phyloP scores from a whole-genome alignment of 1,139 yeast species.

The Candida pseudocylindracea region DNA sequence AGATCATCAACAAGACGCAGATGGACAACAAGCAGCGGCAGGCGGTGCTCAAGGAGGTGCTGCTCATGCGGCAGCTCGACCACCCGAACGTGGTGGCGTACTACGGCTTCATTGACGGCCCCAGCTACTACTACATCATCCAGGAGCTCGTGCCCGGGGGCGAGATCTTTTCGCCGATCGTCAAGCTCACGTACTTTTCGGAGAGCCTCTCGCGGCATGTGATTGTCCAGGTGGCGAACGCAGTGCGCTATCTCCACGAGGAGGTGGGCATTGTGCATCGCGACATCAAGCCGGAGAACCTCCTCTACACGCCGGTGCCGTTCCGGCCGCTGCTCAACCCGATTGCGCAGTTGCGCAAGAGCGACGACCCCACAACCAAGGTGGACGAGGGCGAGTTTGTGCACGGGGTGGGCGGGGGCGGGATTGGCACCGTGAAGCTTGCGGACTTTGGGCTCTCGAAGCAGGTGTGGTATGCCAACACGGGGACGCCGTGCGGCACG shows the following conservation, averaged over 20 bases:
- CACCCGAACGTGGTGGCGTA: slow-evolving; percentile 27
- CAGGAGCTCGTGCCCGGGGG: slow-evolving; percentile 52
- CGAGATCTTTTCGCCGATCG: slow-evolving; percentile 35
- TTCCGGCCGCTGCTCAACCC: slow-evolving; percentile 18
- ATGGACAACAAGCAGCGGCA: slow-evolving; percentile 31
- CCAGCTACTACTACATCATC: slow-evolving; percentile 34
- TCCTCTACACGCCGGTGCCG: slow-evolving; percentile 40
- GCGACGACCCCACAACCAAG: slow-evolving; percentile 24
- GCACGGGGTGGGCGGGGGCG: slow-evolving; percentile 26
- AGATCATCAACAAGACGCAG: slow-evolving; percentile 28
- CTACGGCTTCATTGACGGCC: slow-evolving; percentile 24
- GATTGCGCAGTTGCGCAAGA: slow-evolving; percentile 14
- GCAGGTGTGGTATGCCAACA: slow-evolving; percentile 33
- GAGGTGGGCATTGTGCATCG: slow-evolving; percentile 35
- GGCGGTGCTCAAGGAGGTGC: slow-evolving; percentile 32
- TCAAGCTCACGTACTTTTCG: slow-evolving; percentile 29
- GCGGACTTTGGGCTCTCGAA: slow-evolving; percentile 40
- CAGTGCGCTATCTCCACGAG: slow-evolving; percentile 27
- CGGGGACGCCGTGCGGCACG: slow-evolving; percentile 43
- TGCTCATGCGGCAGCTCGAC: slow-evolving; percentile 30
- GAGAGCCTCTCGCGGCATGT: slow-evolving; percentile 43
- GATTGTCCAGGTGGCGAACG: slow-evolving; percentile 24
- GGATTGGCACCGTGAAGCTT: slow-evolving; percentile 26
- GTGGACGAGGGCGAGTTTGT: slow-evolving; percentile 28
- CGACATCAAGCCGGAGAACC: slow-evolving; percentile 34